Conservation (phyloP, 495 filamentous ascomycete genomes). For the Xylaria nigripes region DNA sequence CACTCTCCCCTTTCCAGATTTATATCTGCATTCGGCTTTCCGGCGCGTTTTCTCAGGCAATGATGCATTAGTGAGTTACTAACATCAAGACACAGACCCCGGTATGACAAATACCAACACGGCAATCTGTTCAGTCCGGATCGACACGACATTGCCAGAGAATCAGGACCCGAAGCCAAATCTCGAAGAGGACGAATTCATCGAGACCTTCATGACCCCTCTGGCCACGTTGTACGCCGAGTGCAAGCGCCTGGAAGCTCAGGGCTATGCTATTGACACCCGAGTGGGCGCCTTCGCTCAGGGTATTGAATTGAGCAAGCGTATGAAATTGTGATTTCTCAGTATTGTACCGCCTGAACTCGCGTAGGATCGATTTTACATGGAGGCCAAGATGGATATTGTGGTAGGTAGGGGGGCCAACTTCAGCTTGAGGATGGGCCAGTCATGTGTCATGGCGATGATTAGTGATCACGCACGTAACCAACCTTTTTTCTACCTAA, state of each 20-base stretch:
- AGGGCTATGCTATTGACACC: constrained; percentile 81
- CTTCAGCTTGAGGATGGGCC: too few relatives aligned
- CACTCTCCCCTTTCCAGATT: too few relatives aligned
- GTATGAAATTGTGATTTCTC: constrained; percentile 29
- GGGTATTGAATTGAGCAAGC: constrained; percentile 71
- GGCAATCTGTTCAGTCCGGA: constrained; percentile 69
- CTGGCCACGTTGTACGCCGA: constrained; percentile 58
- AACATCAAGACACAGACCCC: constrained; percentile 33
- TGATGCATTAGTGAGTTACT: background rate
- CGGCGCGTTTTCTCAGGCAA: too few relatives aligned
- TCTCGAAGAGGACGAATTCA: constrained; percentile 84
- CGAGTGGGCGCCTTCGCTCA: constrained; percentile 77
- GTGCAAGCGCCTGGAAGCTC: constrained; percentile 57
- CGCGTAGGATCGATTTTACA: too few relatives aligned
- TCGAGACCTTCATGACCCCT: constrained; percentile 71
- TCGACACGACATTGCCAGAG: constrained; percentile 64
- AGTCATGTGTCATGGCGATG: too few relatives aligned
- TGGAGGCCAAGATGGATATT: too few relatives aligned
- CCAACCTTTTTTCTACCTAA: background rate
- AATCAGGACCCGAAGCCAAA: constrained; percentile 62
- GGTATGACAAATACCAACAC: constrained; percentile 89
- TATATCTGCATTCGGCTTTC: too few relatives aligned
- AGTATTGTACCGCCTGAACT: background rate
- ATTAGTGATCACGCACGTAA: background rate
- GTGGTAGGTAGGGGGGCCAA: background rate